A percentile compares a stretch with the other conserved stretches of the same genome.
Evolutionary conservation across 352 stramenopile species (phyloP).

Genomic region (Thalassiosira livingstoniorum): DNA sequence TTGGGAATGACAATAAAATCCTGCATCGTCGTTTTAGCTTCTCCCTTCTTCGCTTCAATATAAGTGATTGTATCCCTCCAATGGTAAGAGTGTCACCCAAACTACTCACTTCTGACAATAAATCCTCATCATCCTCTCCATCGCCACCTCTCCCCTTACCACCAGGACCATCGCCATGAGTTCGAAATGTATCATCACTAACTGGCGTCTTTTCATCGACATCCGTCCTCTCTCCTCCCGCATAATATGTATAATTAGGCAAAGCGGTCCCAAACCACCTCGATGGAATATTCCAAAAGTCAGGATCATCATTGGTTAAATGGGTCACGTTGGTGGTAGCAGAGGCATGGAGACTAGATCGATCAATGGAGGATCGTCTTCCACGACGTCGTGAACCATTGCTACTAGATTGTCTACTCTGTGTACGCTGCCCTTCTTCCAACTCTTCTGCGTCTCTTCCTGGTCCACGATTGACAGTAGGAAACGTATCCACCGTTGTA

Average conservation of each 20-base stretch:
- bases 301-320: background rate
- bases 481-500: background rate
- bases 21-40: too few species aligned
- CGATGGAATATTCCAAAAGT: constrained; percentile 7
- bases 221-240: background rate
- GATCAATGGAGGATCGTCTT: too few species aligned
- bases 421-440: too few species aligned
- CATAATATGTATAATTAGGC: constrained; percentile 2
- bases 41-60: too few species aligned
- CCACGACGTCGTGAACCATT: too few species aligned
- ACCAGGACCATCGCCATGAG: background rate
- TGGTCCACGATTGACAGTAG: background rate
- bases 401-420: too few species aligned
- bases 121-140: background rate
- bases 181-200: background rate
- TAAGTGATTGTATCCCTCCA: too few species aligned
- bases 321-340: background rate
- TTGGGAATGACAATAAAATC: too few species aligned
- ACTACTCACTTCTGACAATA: background rate
- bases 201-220: background rate
- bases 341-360: too few species aligned
- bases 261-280: background rate
- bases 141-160: background rate
- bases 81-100: constrained; percentile 5
- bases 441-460: too few species aligned